These are phyloP conservation scores for Articulospora tetracladia DNA, from an alignment of 495 filamentous ascomycete species.

Conservation along the genomic window DNA sequence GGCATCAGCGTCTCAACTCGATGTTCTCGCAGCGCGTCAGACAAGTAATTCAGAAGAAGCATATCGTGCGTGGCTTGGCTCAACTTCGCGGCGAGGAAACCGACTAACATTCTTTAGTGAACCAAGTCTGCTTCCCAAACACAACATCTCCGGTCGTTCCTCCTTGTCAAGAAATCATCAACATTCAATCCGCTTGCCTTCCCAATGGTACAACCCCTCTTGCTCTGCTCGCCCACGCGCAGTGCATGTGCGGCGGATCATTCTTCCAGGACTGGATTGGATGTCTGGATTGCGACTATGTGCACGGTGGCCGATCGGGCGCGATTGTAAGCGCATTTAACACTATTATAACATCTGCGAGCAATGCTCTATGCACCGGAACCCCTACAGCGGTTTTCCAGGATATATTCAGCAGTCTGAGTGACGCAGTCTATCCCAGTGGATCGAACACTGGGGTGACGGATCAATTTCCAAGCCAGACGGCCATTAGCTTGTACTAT, in stretches of 20 bases:
- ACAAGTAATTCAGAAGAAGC: background rate
- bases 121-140: conserved; percentile 14
- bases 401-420: conserved; percentile 25
- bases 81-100: background rate
- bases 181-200: conserved; percentile 14
- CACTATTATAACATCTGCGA: conserved; percentile 26
- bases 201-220: conserved; percentile 26
- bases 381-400: conserved; percentile 28
- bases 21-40: conserved; percentile 7
- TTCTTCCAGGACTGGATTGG: conserved; percentile 36
- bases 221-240: conserved; percentile 31
- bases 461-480: conserved; percentile 30
- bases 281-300: conserved; percentile 32
- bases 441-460: conserved; percentile 23
- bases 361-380: conserved; percentile 27
- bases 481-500: conserved; percentile 34
- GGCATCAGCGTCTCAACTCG: background rate
- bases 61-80: background rate
- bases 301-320: conserved; percentile 31
- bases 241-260: conserved; percentile 38
- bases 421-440: conserved; percentile 17
- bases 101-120: conserved; percentile 6
- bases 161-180: conserved; percentile 18
- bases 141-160: conserved; percentile 10
- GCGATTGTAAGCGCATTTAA: conserved; percentile 27